Evolutionary conservation across 352 stramenopile genomes (phyloP), one percentile per base, ranked within the genome.

Genomic region (Phytophthora vignae): DNA sequence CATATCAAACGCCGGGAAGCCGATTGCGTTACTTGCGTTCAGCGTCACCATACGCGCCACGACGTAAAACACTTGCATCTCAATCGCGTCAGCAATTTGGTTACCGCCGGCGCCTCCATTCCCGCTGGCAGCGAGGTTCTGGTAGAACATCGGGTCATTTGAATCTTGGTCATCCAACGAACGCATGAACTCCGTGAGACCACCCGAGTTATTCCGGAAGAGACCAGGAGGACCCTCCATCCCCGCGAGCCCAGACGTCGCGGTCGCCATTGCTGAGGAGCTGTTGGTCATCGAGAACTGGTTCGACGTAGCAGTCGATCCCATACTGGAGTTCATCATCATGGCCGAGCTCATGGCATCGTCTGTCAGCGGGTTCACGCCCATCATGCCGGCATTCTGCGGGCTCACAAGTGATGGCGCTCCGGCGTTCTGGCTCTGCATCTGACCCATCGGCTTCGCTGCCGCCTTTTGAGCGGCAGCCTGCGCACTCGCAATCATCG

Each of bases 41-140:
- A 95, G 71, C 22, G 85, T 90, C 40, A 91, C 84, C 86, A 93
- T 94, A 11, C 84, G 76, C 44, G 88, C 88, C 2, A 95, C 70
- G 4, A 95, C 88, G 50, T 90, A 94, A 55, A 82, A 95, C 59
- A 95, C 86, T 75, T 95, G 83, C 74, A 91, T 79, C 67, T 94
- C 86, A 54, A 95, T 95, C 9, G 88, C 88, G 42, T 91, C 68
- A 0, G 80, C 75, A 54, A 95, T 76, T 42, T 92, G 85, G 38
- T 63, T 82, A 19, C 68, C 77, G 48, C 61, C 78, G 21, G 48
- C 55, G 60, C 71, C 74, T 59, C 76, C 71, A 40, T 64, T 66
- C 4, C 55, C 50, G 44, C 49, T 69, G 27, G 64, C 69, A 36
- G 75, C 69, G 25, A 92, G 71, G 52, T 89, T 90, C 58, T 89